A percentile compares a stretch with the other conserved stretches of the same genome.
Evolutionary conservation across 106 monocot genomes (phyloP).

Genomic region (Acorus calamus): DNA sequence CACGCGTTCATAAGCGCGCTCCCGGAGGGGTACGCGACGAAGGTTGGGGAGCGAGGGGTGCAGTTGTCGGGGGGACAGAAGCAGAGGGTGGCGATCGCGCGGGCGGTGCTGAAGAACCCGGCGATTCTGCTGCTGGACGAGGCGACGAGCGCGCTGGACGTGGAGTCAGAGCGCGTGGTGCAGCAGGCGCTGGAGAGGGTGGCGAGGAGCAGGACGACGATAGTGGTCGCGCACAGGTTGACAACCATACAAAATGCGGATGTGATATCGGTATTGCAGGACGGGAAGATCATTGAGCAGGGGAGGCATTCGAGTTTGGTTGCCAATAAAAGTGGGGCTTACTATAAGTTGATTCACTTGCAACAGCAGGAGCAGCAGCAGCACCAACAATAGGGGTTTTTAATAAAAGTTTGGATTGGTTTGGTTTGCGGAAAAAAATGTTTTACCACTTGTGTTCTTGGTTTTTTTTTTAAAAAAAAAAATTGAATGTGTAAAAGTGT

Average conservation of each 20-base stretch:
- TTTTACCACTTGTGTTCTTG: too few species aligned
- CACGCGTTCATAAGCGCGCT: slow-evolving; percentile 82
- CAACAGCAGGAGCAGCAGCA: slow-evolving; percentile 59
- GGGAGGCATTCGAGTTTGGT: slow-evolving; percentile 54
- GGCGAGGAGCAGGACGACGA: slow-evolving; percentile 55
- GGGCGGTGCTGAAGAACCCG: slow-evolving; percentile 57
- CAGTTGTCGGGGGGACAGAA: slow-evolving; percentile 61
- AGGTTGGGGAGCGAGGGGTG: slow-evolving; percentile 59
- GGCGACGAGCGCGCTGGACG: slow-evolving; percentile 61
- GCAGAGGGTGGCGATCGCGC: slow-evolving; percentile 64
- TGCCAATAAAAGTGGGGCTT: slow-evolving; percentile 57
- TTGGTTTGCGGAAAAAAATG: too few species aligned
- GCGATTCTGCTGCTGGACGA: slow-evolving; percentile 65
- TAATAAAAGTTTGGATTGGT: too few species aligned
- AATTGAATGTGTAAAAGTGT: too few species aligned
- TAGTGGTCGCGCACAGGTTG: slow-evolving; percentile 61
- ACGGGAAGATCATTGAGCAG: slow-evolving; percentile 68
- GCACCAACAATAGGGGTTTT: slow-evolving; percentile 4
- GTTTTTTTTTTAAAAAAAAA: too few species aligned
- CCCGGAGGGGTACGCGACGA: slow-evolving; percentile 76
- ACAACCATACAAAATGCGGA: slow-evolving; percentile 73
- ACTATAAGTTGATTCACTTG: slow-evolving; percentile 71
- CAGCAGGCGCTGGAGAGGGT: slow-evolving; percentile 61
- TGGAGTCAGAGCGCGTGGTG: slow-evolving; percentile 61
- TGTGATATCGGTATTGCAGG: slow-evolving; percentile 58